Evolutionary conservation across 257 asterid genomes (phyloP).

Genomic region (Salvia hispanica): DNA sequence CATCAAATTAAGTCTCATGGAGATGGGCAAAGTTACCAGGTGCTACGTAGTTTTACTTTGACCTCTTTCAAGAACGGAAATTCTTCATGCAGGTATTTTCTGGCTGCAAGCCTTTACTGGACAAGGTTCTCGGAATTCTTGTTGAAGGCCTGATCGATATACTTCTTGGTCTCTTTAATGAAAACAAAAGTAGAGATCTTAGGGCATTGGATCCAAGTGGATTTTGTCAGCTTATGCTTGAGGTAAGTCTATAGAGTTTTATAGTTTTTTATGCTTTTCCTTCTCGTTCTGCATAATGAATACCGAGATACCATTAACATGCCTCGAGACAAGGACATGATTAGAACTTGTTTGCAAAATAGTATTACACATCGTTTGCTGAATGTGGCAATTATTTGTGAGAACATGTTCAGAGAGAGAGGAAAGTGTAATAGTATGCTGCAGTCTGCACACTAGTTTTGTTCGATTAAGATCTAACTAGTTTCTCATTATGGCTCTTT

Average conservation of each 20-base stretch:
- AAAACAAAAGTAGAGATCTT: slow-evolving; percentile 63
- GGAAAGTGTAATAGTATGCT: background rate
- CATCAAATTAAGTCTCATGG: slow-evolving; percentile 3
- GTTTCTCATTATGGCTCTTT: background rate
- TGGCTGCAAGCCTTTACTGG: slow-evolving; percentile 90
- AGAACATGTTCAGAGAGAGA: background rate
- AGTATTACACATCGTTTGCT: background rate
- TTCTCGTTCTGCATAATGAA: background rate
- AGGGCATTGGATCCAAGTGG: slow-evolving; percentile 87
- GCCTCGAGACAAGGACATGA: background rate
- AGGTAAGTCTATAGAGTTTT: slow-evolving; percentile 48
- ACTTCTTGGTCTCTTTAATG: slow-evolving; percentile 79
- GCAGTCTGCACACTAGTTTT: background rate
- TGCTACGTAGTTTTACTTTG: slow-evolving; percentile 14
- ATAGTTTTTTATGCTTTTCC: background rate
- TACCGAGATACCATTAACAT: slow-evolving; percentile 14
- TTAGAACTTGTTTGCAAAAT: background rate
- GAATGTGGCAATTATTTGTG: background rate
- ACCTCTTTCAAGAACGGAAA: slow-evolving; percentile 18
- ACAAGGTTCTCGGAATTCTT: slow-evolving; percentile 91
- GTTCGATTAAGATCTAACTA: background rate
- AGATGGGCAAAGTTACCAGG: background rate
- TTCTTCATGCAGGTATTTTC: slow-evolving; percentile 72
- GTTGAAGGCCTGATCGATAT: slow-evolving; percentile 95
- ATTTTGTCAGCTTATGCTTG: slow-evolving; percentile 94